A percentile compares a stretch with the other conserved stretches of the same genome.
phyloP scores from a whole-genome alignment of 495 filamentous ascomycete genomes.

The Parachaetomium inaequale region DNA sequence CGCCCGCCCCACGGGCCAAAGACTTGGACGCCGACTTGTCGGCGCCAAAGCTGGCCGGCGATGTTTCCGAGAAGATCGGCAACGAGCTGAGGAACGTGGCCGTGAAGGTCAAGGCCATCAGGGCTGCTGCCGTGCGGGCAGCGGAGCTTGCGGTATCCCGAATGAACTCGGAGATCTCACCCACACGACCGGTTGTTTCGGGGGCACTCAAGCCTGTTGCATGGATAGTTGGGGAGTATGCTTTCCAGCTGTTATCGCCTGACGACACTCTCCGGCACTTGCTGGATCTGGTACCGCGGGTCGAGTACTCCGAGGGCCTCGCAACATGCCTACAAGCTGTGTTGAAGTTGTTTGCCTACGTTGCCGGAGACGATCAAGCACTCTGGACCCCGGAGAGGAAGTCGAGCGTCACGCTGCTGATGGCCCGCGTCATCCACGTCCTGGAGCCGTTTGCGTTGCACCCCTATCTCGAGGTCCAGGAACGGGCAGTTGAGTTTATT shows the following conservation, averaged over 20 bases:
- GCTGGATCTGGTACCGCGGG: slow-evolving; percentile 60
- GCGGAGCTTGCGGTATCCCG: slow-evolving; percentile 69
- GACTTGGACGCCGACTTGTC: slow-evolving; percentile 43
- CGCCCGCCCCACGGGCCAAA: slow-evolving; percentile 49
- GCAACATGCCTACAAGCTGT: slow-evolving; percentile 80
- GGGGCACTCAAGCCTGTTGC: slow-evolving; percentile 67
- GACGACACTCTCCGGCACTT: slow-evolving; percentile 66
- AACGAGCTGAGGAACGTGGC: slow-evolving; percentile 81
- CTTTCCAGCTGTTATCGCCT: slow-evolving; percentile 60
- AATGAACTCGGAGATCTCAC: slow-evolving; percentile 40
- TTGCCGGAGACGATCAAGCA: slow-evolving; percentile 53
- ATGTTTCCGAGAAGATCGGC: slow-evolving; percentile 71
- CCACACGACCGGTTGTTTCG: slow-evolving; percentile 39
- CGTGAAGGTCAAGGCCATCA: slow-evolving; percentile 81
- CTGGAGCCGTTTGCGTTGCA: slow-evolving; percentile 73
- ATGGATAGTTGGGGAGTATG: slow-evolving; percentile 88
- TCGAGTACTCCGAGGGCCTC: slow-evolving; percentile 56
- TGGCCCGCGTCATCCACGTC: slow-evolving; percentile 75
- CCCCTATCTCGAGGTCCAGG: slow-evolving; percentile 91
- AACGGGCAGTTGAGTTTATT: slow-evolving; percentile 85
- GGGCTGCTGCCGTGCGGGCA: slow-evolving; percentile 72
- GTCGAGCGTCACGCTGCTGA: slow-evolving; percentile 66
- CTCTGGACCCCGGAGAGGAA: slow-evolving; percentile 64
- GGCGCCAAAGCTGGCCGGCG: slow-evolving; percentile 33
- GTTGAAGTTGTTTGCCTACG: slow-evolving; percentile 73